Percentiles rank a stretch among this genome's conserved stretches.
Evolutionary conservation across 108 stramenopile genomes (phyloP).

Genomic region (Chaetoceros muelleri): DNA sequence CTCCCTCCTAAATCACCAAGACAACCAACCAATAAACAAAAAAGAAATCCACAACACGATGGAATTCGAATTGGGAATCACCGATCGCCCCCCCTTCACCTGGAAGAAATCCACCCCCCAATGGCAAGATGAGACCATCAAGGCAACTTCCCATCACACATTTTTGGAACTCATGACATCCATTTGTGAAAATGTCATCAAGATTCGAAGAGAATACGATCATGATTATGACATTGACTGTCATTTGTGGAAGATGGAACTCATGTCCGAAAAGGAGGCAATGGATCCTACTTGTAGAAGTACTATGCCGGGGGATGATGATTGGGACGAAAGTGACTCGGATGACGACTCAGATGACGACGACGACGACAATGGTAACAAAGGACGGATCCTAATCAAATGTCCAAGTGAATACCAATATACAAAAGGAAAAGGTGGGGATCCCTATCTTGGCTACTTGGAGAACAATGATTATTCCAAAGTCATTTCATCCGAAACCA

Average conservation of each 20-base stretch:
- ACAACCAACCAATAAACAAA: no score
- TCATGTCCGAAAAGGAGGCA: slow-evolving; percentile 8
- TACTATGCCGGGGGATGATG: not conserved
- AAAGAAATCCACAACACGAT: no score
- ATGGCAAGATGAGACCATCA: slow-evolving; percentile 21
- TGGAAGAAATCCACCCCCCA: slow-evolving; percentile 11
- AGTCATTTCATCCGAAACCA: not conserved
- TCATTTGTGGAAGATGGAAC: slow-evolving; percentile 24
- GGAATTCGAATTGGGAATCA: slow-evolving; percentile 20
- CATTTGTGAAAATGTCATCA: slow-evolving; percentile 19
- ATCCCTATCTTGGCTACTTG: not conserved
- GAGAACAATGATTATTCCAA: not conserved
- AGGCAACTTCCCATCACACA: slow-evolving; percentile 11
- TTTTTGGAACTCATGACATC: slow-evolving; percentile 17
- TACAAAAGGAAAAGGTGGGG: not conserved
- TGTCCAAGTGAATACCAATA: not conserved
- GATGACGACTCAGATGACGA: slow-evolving; percentile 10
- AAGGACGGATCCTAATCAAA: slow-evolving; percentile 7
- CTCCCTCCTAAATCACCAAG: no score
- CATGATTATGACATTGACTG: slow-evolving; percentile 19
- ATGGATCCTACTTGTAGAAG: slow-evolving; percentile 5
- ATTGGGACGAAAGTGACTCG: slow-evolving; percentile 1
- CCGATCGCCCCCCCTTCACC: slow-evolving; percentile 8
- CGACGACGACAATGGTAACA: no score
- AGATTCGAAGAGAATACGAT: slow-evolving; percentile 18